Percentiles rank a stretch among this genome's conserved stretches.
phyloP scores from a whole-genome alignment of 2,329 filamentous ascomycete genomes.

The Colletotrichum sidae region DNA sequence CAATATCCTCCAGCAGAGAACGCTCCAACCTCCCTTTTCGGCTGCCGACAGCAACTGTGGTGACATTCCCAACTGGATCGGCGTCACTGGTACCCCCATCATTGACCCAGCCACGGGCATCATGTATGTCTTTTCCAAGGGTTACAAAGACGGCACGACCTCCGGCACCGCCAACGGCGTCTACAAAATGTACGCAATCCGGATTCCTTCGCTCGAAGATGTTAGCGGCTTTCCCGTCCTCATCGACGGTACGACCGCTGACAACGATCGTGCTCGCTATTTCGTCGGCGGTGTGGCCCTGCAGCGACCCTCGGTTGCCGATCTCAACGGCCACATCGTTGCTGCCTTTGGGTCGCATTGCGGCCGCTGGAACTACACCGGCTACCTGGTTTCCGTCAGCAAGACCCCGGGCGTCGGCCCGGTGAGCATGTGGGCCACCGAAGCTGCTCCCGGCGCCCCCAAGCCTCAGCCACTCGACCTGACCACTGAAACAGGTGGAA shows the following conservation, averaged over 20 bases:
- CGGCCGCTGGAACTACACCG: constrained; percentile 58
- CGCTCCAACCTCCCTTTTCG: constrained; percentile 53
- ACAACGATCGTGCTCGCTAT: constrained; percentile 56
- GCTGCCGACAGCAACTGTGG: constrained; percentile 52
- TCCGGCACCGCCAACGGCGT: constrained; percentile 48
- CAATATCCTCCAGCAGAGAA: constrained; percentile 49
- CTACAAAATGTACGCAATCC: constrained; percentile 54
- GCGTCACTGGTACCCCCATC: constrained; percentile 51
- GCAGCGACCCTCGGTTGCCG: constrained; percentile 53
- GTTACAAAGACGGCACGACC: constrained; percentile 44
- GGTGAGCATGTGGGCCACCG: constrained; percentile 43
- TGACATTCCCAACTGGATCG: constrained; percentile 52
- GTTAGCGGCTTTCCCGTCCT: constrained; percentile 54
- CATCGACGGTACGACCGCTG: constrained; percentile 56
- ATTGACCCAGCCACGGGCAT: constrained; percentile 49
- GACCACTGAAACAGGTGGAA: constrained; percentile 42
- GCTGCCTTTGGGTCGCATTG: constrained; percentile 61
- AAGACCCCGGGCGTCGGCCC: constrained; percentile 46
- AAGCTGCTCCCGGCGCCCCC: constrained; percentile 49
- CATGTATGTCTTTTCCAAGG: constrained; percentile 52
- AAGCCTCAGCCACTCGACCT: constrained; percentile 40
- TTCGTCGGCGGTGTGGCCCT: constrained; percentile 59
- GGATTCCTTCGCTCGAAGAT: constrained; percentile 52
- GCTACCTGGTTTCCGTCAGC: constrained; percentile 46
- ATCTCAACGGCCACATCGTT: constrained; percentile 52